A percentile compares a stretch with the other conserved stretches of the same genome.
These are phyloP conservation scores for Steccherinum ochraceum DNA, from an alignment of 768 basidiomycete species.

Conservation along the genomic window DNA sequence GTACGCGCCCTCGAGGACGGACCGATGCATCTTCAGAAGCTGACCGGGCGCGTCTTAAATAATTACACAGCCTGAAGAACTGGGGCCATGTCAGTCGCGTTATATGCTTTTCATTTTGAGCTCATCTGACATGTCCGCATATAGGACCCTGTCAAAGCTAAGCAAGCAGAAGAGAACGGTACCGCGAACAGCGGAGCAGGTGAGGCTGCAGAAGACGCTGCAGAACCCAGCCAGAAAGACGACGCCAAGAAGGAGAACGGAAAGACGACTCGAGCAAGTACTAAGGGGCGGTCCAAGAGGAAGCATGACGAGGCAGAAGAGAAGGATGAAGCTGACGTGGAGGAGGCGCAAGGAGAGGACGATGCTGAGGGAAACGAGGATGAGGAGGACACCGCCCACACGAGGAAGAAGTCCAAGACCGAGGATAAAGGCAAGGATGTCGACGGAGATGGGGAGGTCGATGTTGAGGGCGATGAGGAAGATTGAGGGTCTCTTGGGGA, in stretches of 20 bases:
- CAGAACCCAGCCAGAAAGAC: neutral
- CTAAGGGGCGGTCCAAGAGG: slow-evolving; percentile 9
- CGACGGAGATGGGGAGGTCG: too few relatives aligned
- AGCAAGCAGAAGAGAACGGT: slow-evolving; percentile 10
- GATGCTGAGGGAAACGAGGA: neutral
- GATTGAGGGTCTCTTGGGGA: too few relatives aligned
- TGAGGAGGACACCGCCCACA: slow-evolving; percentile 6
- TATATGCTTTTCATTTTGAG: too few relatives aligned
- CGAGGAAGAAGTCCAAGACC: slow-evolving; percentile 18
- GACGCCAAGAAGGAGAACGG: slow-evolving; percentile 6
- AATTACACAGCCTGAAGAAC: slow-evolving; percentile 21
- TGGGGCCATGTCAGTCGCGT: slow-evolving; percentile 26
- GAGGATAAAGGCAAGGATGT: too few relatives aligned
- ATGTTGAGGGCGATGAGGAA: too few relatives aligned
- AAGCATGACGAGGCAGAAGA: slow-evolving; percentile 10
- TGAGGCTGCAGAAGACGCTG: neutral
- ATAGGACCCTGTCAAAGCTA: slow-evolving; percentile 25
- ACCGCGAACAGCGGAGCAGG: neutral
- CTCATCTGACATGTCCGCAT: neutral
- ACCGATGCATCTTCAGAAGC: too few relatives aligned
- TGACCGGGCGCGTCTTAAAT: neutral
- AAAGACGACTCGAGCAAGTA: slow-evolving; percentile 10
- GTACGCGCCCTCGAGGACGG: slow-evolving; percentile 8
- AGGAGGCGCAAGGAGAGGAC: neutral
- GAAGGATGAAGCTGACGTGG: neutral